phyloP scores from a whole-genome alignment of 2,329 filamentous ascomycete genomes.

The Botrytis fragariae region DNA sequence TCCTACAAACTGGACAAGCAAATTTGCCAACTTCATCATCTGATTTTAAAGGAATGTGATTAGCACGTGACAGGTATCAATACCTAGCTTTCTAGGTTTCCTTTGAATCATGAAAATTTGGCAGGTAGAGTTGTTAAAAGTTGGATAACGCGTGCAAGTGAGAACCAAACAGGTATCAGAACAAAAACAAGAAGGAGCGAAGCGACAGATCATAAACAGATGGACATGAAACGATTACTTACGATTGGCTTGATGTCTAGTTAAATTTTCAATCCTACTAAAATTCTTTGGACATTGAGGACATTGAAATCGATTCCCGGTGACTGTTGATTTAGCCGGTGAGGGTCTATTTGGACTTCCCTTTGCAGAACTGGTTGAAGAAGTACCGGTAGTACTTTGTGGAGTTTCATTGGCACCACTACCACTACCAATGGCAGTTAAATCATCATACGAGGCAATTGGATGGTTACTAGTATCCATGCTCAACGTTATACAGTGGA shows the following conservation, averaged over 20 bases:
- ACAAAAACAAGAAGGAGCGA: not conserved
- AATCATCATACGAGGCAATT: not conserved
- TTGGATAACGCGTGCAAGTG: not conserved
- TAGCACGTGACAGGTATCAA: conserved; percentile 10
- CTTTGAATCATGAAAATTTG: not conserved
- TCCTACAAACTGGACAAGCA: conserved; percentile 33
- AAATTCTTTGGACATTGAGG: conserved; percentile 36
- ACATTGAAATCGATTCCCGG: conserved; percentile 32
- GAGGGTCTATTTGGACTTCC: not conserved
- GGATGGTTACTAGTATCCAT: not conserved
- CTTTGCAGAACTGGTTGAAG: not conserved
- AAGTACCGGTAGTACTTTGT: not conserved
- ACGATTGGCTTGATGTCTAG: conserved; percentile 38
- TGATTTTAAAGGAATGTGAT: conserved; percentile 8
- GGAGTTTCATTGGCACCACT: not conserved
- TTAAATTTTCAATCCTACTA: conserved; percentile 36
- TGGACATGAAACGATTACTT: conserved; percentile 19
- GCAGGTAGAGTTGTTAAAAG: not conserved
- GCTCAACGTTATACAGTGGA: not conserved
- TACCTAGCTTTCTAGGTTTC: not conserved
- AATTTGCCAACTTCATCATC: conserved; percentile 37
- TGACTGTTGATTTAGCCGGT: conserved; percentile 14
- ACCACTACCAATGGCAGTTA: not conserved
- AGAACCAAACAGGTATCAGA: not conserved
- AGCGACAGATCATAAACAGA: not conserved